Evolutionary conservation across 305 asterid species (phyloP).

Genomic region (Rubia tinctorum): DNA sequence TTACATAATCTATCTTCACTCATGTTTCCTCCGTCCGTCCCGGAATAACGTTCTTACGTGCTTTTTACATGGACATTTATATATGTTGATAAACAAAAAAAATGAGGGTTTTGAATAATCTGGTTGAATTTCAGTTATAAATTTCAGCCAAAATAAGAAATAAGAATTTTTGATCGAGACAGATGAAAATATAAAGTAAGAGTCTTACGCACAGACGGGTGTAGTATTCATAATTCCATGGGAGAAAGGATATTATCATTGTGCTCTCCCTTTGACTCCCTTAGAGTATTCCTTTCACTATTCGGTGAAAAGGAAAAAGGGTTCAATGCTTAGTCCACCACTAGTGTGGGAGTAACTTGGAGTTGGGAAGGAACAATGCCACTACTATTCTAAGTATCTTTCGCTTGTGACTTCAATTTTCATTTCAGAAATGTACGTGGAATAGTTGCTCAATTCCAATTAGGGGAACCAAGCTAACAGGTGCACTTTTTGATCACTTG

Average conservation of each 20-base stretch:
- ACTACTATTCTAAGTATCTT: neutral
- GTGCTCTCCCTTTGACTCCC: neutral
- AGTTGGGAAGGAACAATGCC: neutral
- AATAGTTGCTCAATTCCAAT: neutral
- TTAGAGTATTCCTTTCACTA: constrained; percentile 17
- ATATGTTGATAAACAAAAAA: too few relatives aligned
- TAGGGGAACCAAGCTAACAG: neutral
- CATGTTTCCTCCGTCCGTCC: too few relatives aligned
- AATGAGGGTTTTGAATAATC: too few relatives aligned
- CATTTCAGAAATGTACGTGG: neutral
- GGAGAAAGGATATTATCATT: neutral
- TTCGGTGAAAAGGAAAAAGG: neutral
- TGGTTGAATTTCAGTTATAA: too few relatives aligned
- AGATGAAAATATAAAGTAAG: too few relatives aligned
- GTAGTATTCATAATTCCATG: neutral
- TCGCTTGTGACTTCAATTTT: neutral
- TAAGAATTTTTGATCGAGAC: too few relatives aligned
- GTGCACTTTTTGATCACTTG: too few relatives aligned
- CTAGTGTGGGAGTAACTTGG: constrained; percentile 7
- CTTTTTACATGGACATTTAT: neutral
- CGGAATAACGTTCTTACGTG: too few relatives aligned
- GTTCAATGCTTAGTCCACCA: neutral
- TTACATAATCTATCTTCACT: constrained; percentile 8
- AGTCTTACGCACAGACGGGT: too few relatives aligned
- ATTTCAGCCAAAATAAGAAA: too few relatives aligned